phyloP scores from a whole-genome alignment of 768 basidiomycete species.

The Agaricus sinodeliciosus region DNA sequence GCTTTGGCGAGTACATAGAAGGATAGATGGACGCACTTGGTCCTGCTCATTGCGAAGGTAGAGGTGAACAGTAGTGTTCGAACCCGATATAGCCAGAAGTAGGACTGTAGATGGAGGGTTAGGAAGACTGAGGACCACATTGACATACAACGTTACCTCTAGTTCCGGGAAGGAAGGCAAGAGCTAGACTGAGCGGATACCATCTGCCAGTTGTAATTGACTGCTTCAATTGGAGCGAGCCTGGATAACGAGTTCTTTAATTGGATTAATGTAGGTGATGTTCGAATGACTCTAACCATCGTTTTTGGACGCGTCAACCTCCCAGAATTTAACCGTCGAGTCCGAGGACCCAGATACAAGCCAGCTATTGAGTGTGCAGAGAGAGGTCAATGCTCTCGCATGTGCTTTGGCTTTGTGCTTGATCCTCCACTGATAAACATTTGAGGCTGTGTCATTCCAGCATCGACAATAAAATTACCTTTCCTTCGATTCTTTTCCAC shows the following conservation, averaged over 20 bases:
- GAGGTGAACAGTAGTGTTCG: conserved; percentile 72
- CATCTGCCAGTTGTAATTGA: conserved; percentile 56
- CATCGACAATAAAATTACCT: conserved; percentile 11
- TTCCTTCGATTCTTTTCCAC: conserved; percentile 51
- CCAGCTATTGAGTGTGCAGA: conserved; percentile 42
- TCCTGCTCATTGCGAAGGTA: conserved; percentile 59
- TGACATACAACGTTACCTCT: conserved; percentile 36
- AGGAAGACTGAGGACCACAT: conserved; percentile 10
- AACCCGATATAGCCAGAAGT: conserved; percentile 79
- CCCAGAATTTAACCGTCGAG: conserved; percentile 72
- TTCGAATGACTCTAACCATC: conserved; percentile 17
- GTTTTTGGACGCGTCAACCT: conserved; percentile 23
- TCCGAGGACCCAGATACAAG: conserved; percentile 84
- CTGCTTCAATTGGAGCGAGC: conserved; percentile 42
- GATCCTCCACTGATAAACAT: conserved; percentile 49
- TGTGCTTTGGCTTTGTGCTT: conserved; percentile 51
- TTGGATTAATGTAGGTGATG: neutral
- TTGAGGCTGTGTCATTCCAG: too few species aligned
- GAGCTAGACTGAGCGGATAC: conserved; percentile 68
- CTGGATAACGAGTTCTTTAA: conserved; percentile 18
- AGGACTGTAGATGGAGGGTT: conserved; percentile 31
- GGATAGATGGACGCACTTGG: conserved; percentile 22
- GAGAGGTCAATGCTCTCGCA: conserved; percentile 57
- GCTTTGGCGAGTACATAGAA: neutral
- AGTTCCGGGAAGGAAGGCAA: conserved; percentile 60